A percentile compares a stretch with the other conserved stretches of the same genome.
These are phyloP conservation scores for Dryas integrifolia DNA, from an alignment of 331 rosid species.

Conservation along the genomic window DNA sequence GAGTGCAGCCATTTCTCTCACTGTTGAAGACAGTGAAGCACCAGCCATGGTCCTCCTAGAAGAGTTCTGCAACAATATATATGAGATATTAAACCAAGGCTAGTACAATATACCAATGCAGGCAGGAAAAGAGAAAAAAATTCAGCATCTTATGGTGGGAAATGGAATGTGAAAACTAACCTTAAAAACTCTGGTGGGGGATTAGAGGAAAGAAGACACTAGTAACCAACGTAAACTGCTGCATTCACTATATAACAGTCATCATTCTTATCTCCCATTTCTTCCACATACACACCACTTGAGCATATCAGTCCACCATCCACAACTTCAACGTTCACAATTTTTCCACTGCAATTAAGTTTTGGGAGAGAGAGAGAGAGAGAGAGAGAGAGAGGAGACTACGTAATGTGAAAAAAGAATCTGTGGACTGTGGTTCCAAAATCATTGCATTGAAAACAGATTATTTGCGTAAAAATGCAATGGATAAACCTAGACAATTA, in stretches of 20 bases:
- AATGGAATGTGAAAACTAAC: constrained; percentile 7
- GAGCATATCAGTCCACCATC: constrained; percentile 97
- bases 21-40: background rate
- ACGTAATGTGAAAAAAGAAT: background rate
- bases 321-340: constrained; percentile 73
- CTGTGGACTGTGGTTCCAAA: background rate
- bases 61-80: background rate
- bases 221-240: constrained; percentile 94
- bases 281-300: constrained; percentile 71
- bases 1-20: background rate
- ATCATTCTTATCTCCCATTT: constrained; percentile 95
- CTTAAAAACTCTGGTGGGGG: background rate
- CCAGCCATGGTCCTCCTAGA: background rate
- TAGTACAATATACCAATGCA: background rate
- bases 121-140: background rate
- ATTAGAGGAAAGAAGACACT: constrained; percentile 24
- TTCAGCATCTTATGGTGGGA: background rate
- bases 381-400: background rate
- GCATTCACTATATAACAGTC: constrained; percentile 94
- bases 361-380: background rate
- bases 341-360: constrained; percentile 65
- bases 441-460: constrained; percentile 3
- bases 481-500: background rate
- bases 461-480: background rate
- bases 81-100: background rate